These are phyloP conservation scores for Daedaleopsis sinensis DNA, from an alignment of 768 basidiomycete genomes.

Conservation along the genomic window DNA sequence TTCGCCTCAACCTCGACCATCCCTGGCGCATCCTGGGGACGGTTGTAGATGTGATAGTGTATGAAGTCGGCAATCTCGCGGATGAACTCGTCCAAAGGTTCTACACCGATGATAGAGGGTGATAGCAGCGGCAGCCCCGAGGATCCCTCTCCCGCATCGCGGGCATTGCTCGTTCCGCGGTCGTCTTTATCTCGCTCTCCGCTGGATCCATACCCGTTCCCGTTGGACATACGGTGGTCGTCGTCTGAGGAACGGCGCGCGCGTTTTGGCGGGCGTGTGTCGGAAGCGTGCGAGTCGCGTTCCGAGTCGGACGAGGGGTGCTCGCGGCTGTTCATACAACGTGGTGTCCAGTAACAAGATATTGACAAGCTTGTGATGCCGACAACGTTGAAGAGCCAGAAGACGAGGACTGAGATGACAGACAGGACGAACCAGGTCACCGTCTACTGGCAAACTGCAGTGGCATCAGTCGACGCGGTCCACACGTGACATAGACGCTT, in stretches of 20 bases:
- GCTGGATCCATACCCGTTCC: conserved; percentile 15
- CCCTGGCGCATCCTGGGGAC: conserved; percentile 50
- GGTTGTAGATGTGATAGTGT: conserved; percentile 65
- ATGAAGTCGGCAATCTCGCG: conserved; percentile 90
- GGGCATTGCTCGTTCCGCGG: background rate
- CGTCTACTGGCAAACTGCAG: background rate
- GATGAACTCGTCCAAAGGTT: conserved; percentile 93
- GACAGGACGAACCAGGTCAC: background rate
- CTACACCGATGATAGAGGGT: conserved; percentile 82
- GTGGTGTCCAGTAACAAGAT: background rate
- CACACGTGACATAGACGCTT: background rate
- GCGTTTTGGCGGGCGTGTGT: conserved; percentile 40
- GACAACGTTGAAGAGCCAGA: too few species aligned
- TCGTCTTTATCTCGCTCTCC: background rate
- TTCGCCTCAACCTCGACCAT: conserved; percentile 91
- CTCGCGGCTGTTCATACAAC: conserved; percentile 29
- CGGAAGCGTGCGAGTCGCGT: conserved; percentile 18
- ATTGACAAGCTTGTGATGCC: too few species aligned
- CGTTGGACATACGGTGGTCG: conserved; percentile 17
- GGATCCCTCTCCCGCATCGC: background rate
- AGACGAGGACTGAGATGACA: background rate
- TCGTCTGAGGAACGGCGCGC: conserved; percentile 33
- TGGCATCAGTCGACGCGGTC: background rate
- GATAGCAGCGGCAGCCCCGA: conserved; percentile 61
- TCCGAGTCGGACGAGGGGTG: conserved; percentile 30